phyloP scores from a whole-genome alignment of 139 green algal species.

The Mesotaenium endlicherianum region DNA sequence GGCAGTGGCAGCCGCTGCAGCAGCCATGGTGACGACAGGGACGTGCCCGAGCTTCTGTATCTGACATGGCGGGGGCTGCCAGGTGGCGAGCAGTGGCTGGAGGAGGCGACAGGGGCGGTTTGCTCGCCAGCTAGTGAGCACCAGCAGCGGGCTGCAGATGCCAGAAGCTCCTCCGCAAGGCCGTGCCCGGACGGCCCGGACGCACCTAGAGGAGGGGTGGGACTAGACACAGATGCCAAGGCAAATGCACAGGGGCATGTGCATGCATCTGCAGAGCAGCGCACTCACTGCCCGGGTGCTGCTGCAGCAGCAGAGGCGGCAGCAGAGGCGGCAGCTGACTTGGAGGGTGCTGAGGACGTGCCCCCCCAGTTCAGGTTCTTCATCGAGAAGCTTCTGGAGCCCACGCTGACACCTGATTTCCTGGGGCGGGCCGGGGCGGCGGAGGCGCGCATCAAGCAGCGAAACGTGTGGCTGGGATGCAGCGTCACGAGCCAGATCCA shows the following conservation, averaged over 20 bases:
- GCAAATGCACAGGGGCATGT: not conserved
- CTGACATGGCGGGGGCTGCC: constrained; percentile 30
- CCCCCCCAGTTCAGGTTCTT: constrained; percentile 1
- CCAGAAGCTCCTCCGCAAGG: too few relatives aligned
- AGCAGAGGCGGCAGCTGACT: too few relatives aligned
- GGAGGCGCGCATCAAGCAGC: not conserved
- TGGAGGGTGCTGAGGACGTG: too few relatives aligned
- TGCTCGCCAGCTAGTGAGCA: not conserved
- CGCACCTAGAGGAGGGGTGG: too few relatives aligned
- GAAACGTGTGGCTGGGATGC: constrained; percentile 17
- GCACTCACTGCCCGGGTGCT: not conserved
- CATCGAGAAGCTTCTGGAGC: constrained; percentile 8
- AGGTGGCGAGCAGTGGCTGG: not conserved
- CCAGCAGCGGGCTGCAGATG: not conserved
- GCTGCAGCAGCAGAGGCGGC: too few relatives aligned
- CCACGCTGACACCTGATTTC: constrained; percentile 13
- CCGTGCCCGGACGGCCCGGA: too few relatives aligned
- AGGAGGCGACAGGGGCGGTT: not conserved
- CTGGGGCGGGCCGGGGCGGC: not conserved
- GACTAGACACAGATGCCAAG: too few relatives aligned
- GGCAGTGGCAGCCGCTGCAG: too few relatives aligned
- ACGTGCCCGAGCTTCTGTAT: constrained; percentile 30
- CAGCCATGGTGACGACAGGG: too few relatives aligned
- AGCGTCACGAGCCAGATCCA: constrained; percentile 21
- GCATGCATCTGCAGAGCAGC: not conserved